phyloP scores from a whole-genome alignment of 2,329 filamentous ascomycete genomes.

The Pseudonectria foliicola region DNA sequence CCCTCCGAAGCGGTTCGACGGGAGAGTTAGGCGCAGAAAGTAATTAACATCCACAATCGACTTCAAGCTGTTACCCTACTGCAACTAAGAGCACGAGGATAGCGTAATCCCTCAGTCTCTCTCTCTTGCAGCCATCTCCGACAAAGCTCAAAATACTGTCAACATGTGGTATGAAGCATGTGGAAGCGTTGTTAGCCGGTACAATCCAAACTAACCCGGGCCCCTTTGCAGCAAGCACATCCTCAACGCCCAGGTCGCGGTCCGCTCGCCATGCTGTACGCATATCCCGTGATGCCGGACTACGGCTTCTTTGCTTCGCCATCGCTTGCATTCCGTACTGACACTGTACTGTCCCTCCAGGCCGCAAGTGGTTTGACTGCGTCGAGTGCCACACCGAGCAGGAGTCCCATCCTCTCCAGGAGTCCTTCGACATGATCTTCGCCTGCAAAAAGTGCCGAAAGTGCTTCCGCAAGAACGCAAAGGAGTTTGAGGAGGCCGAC shows the following conservation, averaged over 20 bases:
- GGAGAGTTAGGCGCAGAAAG: not conserved
- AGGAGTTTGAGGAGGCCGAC: constrained; percentile 91
- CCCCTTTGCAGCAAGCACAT: constrained; percentile 73
- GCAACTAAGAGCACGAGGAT: too few relatives aligned
- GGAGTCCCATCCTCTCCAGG: constrained; percentile 67
- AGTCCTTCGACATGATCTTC: constrained; percentile 83
- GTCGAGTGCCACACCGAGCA: constrained; percentile 85
- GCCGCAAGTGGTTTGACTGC: constrained; percentile 98
- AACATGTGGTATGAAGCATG: constrained; percentile 30
- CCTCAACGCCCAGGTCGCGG: constrained; percentile 94
- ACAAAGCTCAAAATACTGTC: not conserved
- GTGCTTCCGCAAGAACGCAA: constrained; percentile 88
- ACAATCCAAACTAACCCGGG: constrained; percentile 3
- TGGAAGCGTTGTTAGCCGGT: not conserved
- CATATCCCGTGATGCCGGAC: constrained; percentile 7
- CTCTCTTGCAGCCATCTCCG: too few relatives aligned
- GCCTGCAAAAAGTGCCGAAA: constrained; percentile 99
- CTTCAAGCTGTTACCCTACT: not conserved
- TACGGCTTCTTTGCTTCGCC: not conserved
- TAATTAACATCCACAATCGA: constrained; percentile 2
- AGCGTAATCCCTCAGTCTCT: too few relatives aligned
- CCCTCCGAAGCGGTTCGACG: constrained; percentile 1
- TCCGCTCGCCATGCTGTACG: constrained; percentile 92
- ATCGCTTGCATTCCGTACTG: too few relatives aligned
- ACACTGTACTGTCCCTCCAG: constrained; percentile 34